Evolutionary conservation across 1,139 yeast genomes (phyloP), one percentile per base, ranked within the genome.

Genomic region (Diutina siamensis): DNA sequence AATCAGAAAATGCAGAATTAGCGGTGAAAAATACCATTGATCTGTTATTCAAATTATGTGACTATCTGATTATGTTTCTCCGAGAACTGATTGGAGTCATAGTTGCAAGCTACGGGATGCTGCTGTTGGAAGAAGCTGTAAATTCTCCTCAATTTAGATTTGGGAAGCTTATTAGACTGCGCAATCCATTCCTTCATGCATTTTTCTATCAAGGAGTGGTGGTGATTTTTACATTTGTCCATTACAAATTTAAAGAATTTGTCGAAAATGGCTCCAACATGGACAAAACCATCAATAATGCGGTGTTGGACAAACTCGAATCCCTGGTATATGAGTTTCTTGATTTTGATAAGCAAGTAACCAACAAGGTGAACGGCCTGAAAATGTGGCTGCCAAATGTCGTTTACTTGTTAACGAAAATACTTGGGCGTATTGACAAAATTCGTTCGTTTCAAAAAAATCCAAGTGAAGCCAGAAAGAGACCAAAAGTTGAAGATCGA

Each of bases 171-270:
- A 65, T 69, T 52, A 52, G 70, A 44, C 52, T 57, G 3, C 57
- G 58, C 44, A 71, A 65, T 51, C 80, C 80, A 19, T 72, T 72
- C 49, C 63, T 73, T 48, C 71, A 71, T 50, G 64, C 75, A 1
- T 73, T 72, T 45, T 60, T 72, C 17, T 73, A 74, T 53, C 80
- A 74, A 52, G 76, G 78, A 1, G 61, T 74, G 42, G 71, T 74
- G 47, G 78, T 74, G 20, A 63, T 71, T 17, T 74, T 70, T 55
- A 72, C 78, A 0, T 58, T 74, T 49, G 58, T 74, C 51, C 74
- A 72, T 52, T 61, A 69, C 48, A 70, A 69, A 33, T 65, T 60
- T 40, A 61, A 61, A 33, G 68, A 64, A 21, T 64, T 74, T 48
- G 55, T 67, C 27, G 52, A 52, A 9, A 47, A 44, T 8, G 40